Evolutionary conservation across 2,329 filamentous ascomycete species (phyloP).

Genomic region (Neonectria neomacrospora): DNA sequence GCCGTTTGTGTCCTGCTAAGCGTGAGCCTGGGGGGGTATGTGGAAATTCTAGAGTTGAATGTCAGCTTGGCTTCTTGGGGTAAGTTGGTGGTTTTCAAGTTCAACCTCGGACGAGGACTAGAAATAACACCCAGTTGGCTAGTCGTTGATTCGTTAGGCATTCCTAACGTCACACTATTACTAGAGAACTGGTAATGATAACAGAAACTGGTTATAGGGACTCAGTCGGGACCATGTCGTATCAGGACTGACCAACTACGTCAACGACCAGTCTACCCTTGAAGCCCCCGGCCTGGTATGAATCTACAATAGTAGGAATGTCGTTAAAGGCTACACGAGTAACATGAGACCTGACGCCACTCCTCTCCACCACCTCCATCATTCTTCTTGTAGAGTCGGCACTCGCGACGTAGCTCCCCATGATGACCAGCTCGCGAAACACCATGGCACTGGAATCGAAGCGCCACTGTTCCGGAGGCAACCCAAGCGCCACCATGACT

Average conservation of each 20-base stretch:
- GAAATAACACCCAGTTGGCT: no score
- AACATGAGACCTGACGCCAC: slow-evolving; percentile 42
- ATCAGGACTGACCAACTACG: slow-evolving; percentile 16
- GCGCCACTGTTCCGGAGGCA: slow-evolving; percentile 47
- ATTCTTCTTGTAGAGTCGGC: slow-evolving; percentile 45
- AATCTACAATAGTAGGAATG: slow-evolving; percentile 42
- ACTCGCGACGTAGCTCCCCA: slow-evolving; percentile 49
- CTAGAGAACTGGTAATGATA: no score
- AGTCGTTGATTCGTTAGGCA: background rate
- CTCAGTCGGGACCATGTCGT: no score
- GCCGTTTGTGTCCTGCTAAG: no score
- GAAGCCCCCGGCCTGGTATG: slow-evolving; percentile 44
- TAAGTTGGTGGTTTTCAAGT: background rate
- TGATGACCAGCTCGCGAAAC: slow-evolving; percentile 46
- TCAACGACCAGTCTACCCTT: slow-evolving; percentile 47
- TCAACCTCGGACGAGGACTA: background rate
- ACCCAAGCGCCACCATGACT: slow-evolving; percentile 44
- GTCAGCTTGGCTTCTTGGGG: background rate
- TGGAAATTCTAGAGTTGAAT: background rate
- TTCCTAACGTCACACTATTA: no score
- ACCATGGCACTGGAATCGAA: slow-evolving; percentile 47
- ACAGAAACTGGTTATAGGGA: background rate
- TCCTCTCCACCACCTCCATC: slow-evolving; percentile 45
- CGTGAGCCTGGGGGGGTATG: background rate
- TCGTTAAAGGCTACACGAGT: slow-evolving; percentile 43